A percentile compares a stretch with the other conserved stretches of the same genome.
These are phyloP conservation scores for Trichophyton equinum DNA, from an alignment of 2,329 filamentous ascomycete species.

Conservation along the genomic window DNA sequence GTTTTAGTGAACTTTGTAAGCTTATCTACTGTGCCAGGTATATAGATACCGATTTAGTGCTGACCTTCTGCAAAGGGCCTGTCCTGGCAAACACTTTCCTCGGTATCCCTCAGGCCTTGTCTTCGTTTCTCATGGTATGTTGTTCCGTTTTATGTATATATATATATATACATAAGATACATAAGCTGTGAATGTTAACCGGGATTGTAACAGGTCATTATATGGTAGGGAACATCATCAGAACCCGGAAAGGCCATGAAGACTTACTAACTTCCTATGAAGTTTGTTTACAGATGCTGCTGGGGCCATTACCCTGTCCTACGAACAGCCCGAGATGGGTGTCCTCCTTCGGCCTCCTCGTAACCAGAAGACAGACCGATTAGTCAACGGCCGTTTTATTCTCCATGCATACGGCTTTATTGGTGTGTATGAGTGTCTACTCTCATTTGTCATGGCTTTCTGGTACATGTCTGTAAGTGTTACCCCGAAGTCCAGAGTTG, in stretches of 20 bases:
- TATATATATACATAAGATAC: neutral
- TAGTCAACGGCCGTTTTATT: slow-evolving; percentile 62
- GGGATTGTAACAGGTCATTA: slow-evolving; percentile 38
- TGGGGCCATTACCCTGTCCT: slow-evolving; percentile 60
- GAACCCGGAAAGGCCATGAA: neutral
- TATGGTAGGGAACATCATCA: slow-evolving; percentile 35
- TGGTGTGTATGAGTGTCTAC: slow-evolving; percentile 49
- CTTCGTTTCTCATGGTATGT: slow-evolving; percentile 54
- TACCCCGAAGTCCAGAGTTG: neutral
- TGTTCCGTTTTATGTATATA: neutral
- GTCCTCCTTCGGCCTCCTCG: slow-evolving; percentile 57
- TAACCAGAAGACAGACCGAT: slow-evolving; percentile 54
- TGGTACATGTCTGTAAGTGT: slow-evolving; percentile 43
- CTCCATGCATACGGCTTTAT: slow-evolving; percentile 61
- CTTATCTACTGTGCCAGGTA: neutral
- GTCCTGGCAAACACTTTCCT: slow-evolving; percentile 61
- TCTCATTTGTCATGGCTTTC: slow-evolving; percentile 52
- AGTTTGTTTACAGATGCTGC: slow-evolving; percentile 62
- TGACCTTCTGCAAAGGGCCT: slow-evolving; percentile 40
- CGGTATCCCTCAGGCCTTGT: slow-evolving; percentile 60
- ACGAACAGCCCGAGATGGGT: slow-evolving; percentile 65
- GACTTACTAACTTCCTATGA: slow-evolving; percentile 15
- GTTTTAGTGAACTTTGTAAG: slow-evolving; percentile 55
- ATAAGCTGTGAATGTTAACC: neutral
- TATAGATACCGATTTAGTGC: neutral